A percentile compares a stretch with the other conserved stretches of the same genome.
These are phyloP conservation scores for Colletotrichum abscissum DNA, from an alignment of 2,329 filamentous ascomycete species.

Conservation along the genomic window DNA sequence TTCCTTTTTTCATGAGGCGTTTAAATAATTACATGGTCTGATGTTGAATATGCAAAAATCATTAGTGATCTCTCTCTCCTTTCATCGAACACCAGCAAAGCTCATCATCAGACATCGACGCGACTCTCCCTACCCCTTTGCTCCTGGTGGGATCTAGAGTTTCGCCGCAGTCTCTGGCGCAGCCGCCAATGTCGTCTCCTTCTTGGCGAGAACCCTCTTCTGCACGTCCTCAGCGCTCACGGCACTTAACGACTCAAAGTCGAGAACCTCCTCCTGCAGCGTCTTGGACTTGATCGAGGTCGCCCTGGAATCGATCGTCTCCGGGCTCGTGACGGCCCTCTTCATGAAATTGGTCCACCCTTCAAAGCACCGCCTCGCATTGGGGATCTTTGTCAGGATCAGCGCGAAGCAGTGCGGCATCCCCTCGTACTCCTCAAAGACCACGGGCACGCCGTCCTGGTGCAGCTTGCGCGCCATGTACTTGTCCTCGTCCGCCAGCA, in stretches of 20 bases:
- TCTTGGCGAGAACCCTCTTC: slow-evolving; percentile 47
- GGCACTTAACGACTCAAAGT: slow-evolving; percentile 55
- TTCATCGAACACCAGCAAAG: not conserved
- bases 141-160: slow-evolving; percentile 38
- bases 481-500: slow-evolving; percentile 74
- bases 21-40: not conserved
- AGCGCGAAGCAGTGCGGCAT: slow-evolving; percentile 83
- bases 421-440: slow-evolving; percentile 79
- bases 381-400: slow-evolving; percentile 60
- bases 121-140: too few relatives aligned
- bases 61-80: not conserved
- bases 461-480: slow-evolving; percentile 68
- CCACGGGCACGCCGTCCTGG: slow-evolving; percentile 68
- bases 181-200: slow-evolving; percentile 34
- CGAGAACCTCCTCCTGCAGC: slow-evolving; percentile 58
- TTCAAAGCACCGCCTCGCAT: slow-evolving; percentile 62
- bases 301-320: slow-evolving; percentile 51
- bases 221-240: slow-evolving; percentile 56
- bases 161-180: slow-evolving; percentile 43
- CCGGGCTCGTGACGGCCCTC: slow-evolving; percentile 49
- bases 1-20: not conserved
- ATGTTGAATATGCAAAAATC: not conserved
- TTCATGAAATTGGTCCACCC: slow-evolving; percentile 68
- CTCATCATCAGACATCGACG: not conserved
- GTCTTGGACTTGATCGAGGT: slow-evolving; percentile 62